A percentile compares a stretch with the other conserved stretches of the same genome.
Evolutionary conservation across 495 filamentous ascomycete genomes (phyloP).

Genomic region (Neurospora tetrasperma): DNA sequence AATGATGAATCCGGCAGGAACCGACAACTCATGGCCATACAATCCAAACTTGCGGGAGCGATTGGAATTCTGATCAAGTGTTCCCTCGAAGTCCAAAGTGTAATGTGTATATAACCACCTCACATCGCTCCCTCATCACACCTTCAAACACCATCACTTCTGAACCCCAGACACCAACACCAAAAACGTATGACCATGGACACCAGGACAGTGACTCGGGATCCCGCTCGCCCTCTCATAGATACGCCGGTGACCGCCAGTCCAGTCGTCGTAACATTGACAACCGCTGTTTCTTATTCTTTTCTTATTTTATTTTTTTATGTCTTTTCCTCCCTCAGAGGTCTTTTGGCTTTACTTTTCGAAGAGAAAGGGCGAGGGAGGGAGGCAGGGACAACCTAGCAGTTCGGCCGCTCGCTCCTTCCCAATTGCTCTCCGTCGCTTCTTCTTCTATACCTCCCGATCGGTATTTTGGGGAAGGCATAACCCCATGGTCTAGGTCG

Average conservation of each 20-base stretch:
- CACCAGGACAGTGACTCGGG: constrained; percentile 23
- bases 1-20: neutral
- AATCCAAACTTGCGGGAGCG: neutral
- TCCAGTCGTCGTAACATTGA: neutral
- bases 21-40: neutral
- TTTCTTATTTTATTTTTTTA: neutral
- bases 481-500: neutral
- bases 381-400: neutral
- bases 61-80: neutral
- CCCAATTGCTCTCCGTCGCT: neutral
- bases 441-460: neutral
- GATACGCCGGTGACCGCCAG: constrained; percentile 8
- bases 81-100: neutral
- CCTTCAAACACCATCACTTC: neutral
- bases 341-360: neutral
- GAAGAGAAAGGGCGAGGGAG: neutral
- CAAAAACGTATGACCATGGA: neutral
- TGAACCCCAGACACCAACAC: neutral
- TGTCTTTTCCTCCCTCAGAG: too few species aligned
- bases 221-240: constrained; percentile 44
- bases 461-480: neutral
- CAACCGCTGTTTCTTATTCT: neutral
- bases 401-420: neutral
- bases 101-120: neutral
- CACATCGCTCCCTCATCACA: neutral